A percentile compares a stretch with the other conserved stretches of the same genome.
These are phyloP conservation scores for Eragrostis curvula DNA, from an alignment of 176 grass and related monocot species.

Conservation along the genomic window DNA sequence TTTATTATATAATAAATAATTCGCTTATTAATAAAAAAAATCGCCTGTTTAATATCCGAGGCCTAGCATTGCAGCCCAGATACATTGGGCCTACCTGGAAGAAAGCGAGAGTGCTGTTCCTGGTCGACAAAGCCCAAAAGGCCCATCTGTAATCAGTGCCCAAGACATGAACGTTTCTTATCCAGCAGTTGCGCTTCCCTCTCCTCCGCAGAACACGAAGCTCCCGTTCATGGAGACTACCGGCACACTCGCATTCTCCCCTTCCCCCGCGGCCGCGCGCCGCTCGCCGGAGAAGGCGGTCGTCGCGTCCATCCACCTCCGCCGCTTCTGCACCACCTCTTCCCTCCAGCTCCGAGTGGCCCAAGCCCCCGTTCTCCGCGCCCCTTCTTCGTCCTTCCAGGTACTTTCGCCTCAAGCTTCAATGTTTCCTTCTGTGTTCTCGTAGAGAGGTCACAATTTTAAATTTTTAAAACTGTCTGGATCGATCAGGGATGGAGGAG, in stretches of 20 bases:
- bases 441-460: neutral
- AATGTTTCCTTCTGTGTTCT: neutral
- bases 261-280: conserved; percentile 33
- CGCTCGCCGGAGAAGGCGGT: conserved; percentile 1
- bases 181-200: conserved; percentile 43
- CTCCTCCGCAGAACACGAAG: conserved; percentile 38
- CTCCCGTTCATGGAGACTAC: conserved; percentile 45
- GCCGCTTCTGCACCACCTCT: neutral
- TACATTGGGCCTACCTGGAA: neutral
- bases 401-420: conserved; percentile 1
- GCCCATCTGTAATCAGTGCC: neutral
- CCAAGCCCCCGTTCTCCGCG: conserved; percentile 14
- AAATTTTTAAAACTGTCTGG: neutral
- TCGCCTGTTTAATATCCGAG: neutral
- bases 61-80: neutral
- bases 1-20: no score
- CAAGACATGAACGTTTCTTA: conserved; percentile 7
- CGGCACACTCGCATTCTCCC: conserved; percentile 27
- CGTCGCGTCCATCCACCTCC: neutral
- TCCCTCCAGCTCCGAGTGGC: conserved; percentile 3
- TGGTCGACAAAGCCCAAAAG: neutral
- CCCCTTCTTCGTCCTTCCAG: conserved; percentile 1
- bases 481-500: conserved; percentile 27
- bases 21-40: no score
- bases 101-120: no score